These are phyloP conservation scores for Parascedosporium putredinis DNA, from an alignment of 2,329 filamentous ascomycete genomes.

Conservation along the genomic window DNA sequence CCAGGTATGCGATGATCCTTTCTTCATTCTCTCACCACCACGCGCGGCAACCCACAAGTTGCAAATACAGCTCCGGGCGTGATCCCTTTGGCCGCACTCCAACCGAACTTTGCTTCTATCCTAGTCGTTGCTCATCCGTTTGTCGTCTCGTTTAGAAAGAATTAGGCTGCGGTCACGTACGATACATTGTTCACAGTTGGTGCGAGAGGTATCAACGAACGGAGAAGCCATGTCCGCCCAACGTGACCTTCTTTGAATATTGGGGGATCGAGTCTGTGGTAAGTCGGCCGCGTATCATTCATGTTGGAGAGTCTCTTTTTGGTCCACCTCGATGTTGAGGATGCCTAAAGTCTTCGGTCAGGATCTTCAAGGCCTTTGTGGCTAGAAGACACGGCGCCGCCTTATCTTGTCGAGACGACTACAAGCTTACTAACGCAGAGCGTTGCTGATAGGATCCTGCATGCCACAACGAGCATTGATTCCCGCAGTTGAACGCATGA, in stretches of 20 bases:
- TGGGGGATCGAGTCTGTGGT: constrained; percentile 6
- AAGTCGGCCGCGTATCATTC: background rate
- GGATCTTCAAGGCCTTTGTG: too few species aligned
- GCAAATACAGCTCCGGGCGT: background rate
- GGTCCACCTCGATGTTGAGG: background rate
- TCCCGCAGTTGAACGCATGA: constrained; percentile 6
- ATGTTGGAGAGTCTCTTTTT: background rate
- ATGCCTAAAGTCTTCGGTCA: background rate
- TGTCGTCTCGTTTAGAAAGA: constrained; percentile 1
- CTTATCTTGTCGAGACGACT: too few species aligned
- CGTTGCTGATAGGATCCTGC: background rate
- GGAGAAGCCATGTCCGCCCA: constrained; percentile 1
- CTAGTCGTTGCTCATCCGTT: background rate
- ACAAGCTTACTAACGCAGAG: background rate
- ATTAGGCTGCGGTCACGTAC: constrained; percentile 6
- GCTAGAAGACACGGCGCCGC: too few species aligned
- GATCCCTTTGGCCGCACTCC: background rate
- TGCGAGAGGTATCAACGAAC: constrained; percentile 5
- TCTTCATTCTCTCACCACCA: too few species aligned
- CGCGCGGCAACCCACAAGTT: too few species aligned
- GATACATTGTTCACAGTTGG: constrained; percentile 8
- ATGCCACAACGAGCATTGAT: constrained; percentile 4
- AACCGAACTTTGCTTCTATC: background rate
- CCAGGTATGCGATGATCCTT: background rate
- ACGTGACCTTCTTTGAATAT: constrained; percentile 6